Evolutionary conservation across 768 basidiomycete species (phyloP).

Genomic region (Hygrocybe coccinea): DNA sequence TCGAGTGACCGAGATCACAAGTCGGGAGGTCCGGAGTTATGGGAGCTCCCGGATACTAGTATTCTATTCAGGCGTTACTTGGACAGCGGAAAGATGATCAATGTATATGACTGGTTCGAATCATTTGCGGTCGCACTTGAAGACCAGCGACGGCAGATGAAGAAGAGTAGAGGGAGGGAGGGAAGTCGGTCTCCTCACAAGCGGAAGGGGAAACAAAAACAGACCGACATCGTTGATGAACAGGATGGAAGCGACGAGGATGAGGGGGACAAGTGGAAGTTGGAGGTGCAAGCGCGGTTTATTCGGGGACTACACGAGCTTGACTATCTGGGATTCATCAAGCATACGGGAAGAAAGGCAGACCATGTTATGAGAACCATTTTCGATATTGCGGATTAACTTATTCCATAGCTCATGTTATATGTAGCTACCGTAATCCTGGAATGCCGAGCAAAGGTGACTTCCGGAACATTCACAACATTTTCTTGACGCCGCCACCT

Average conservation of each 20-base stretch:
- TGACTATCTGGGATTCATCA: conserved; percentile 74
- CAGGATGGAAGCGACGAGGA: conserved; percentile 28
- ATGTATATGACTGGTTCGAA: conserved; percentile 86
- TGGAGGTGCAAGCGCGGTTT: conserved; percentile 73
- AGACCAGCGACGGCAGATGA: conserved; percentile 39
- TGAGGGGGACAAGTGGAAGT: conserved; percentile 49
- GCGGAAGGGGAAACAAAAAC: conserved; percentile 15
- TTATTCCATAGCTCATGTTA: neutral
- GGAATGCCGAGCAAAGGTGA: no score
- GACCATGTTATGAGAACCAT: conserved; percentile 71
- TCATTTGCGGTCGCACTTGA: conserved; percentile 67
- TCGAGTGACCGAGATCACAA: conserved; percentile 15
- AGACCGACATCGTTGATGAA: conserved; percentile 26
- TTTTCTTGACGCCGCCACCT: neutral
- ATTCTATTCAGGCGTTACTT: conserved; percentile 74
- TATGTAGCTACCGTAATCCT: no score
- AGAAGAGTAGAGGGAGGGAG: conserved; percentile 3
- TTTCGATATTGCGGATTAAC: conserved; percentile 46
- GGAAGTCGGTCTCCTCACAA: neutral
- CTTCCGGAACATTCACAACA: neutral
- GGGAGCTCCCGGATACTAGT: conserved; percentile 65
- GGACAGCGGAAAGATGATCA: conserved; percentile 77
- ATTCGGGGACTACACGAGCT: conserved; percentile 76
- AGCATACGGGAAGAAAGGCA: conserved; percentile 70
- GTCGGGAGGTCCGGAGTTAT: conserved; percentile 28